Base-by-base conservation (phyloP, 176 grass and related monocot species). In the Bolboschoenus planiculmis region DNA sequence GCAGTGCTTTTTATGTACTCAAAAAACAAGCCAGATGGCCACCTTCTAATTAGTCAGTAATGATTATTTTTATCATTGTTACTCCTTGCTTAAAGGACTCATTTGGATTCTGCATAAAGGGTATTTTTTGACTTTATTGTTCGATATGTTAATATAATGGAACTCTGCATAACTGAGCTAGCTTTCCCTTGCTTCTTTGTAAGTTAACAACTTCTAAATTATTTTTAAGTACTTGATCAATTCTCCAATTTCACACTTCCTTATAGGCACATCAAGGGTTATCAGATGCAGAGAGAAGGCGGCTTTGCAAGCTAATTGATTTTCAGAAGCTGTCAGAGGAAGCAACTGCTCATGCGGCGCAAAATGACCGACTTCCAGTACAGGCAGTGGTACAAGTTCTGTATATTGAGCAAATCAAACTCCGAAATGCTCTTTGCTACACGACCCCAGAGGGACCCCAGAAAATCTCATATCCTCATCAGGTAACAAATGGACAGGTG, bases 291-390 rank as follows among this genome's bases (percentile, higher is more conserved):
- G 89, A 94, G n/a, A 84, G 85, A 48, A 90, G 86, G 83, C 84
- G 85, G 2, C 88, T 94, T 2, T 94, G 89, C 74, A 84, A 80
- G 27, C 50, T 94, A 31, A 87, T 94, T 4, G 85, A 94, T 76
- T 91, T 90, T 71, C 84, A 89, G 81, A 94, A 94, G 85, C 89
- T 94, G 21, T 94, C 92, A 35, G 78, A 89, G n/a, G 92, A 94
- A 64, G 92, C 92, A 23, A 87, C 82, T 81, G 85, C 78, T 26
- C 92, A 94, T 37, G 92, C 92, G 0, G 84, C 92, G 11, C 89
- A 91, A 62, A 94, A 94, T 20, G 92, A 91, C 73, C 78, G 89
- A 10, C 73, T 94, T 59, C 92, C 92, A 1, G 71, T 94, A 73
- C 92, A 90, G 10, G 87, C 87, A 37, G 85, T 85, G 39, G 92